These are phyloP conservation scores for Populus euphratica DNA, from an alignment of 345 rosid genomes.

Conservation along the genomic window DNA sequence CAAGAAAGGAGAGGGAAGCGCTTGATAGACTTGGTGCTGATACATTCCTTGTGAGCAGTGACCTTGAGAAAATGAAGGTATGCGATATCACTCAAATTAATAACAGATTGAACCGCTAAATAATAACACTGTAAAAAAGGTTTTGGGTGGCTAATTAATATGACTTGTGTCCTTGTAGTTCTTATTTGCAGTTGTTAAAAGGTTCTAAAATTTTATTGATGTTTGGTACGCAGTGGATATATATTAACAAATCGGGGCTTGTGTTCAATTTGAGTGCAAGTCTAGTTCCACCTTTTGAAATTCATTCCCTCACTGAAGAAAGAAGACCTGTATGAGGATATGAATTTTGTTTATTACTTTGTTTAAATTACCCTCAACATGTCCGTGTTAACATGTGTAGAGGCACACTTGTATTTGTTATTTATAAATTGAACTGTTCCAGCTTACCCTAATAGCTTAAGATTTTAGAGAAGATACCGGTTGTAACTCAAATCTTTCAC, in stretches of 20 bases:
- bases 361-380: too few species aligned
- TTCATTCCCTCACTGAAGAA: too few species aligned
- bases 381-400: too few species aligned
- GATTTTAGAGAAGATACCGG: background rate
- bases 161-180: background rate
- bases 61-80: conserved; percentile 69
- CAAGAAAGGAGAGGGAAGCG: conserved; percentile 54
- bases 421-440: background rate
- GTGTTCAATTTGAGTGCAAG: background rate
- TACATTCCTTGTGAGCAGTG: conserved; percentile 54
- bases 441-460: background rate
- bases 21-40: conserved; percentile 52
- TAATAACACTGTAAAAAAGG: background rate
- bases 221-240: background rate
- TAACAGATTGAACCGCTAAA: background rate
- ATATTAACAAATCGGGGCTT: background rate
- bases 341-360: too few species aligned
- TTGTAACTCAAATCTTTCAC: background rate
- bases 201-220: background rate
- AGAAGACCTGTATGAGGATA: too few species aligned
- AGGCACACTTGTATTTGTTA: too few species aligned
- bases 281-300: background rate
- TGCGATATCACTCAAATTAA: background rate
- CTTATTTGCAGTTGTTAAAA: background rate
- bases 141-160: background rate